phyloP scores from a whole-genome alignment of 2,329 filamentous ascomycete species.

The Cercospora sp. region DNA sequence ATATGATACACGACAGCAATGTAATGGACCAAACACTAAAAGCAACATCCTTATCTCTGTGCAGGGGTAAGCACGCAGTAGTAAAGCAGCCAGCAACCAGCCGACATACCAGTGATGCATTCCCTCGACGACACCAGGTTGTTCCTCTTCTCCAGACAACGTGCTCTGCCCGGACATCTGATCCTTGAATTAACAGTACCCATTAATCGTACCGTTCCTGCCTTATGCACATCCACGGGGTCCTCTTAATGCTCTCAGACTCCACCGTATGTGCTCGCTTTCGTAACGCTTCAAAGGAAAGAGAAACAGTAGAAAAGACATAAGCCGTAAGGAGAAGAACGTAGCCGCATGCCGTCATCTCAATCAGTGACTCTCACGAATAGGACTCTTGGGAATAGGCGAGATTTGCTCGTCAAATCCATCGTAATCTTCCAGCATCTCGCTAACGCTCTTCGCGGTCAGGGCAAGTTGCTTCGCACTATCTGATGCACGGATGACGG shows the following conservation, averaged over 20 bases:
- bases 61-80: background rate
- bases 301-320: background rate
- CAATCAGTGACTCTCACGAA: background rate
- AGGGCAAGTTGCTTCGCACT: background rate
- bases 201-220: background rate
- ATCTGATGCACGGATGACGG: slow-evolving; percentile 17
- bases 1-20: background rate
- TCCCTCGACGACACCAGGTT: background rate
- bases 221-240: background rate
- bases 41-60: background rate
- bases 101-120: background rate
- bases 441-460: background rate
- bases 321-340: background rate
- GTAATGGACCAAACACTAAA: background rate
- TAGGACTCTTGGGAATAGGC: background rate
- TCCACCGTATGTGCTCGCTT: background rate
- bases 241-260: background rate
- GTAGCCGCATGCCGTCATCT: background rate
- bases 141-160: background rate
- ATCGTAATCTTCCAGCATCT: background rate
- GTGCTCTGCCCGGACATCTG: background rate
- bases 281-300: background rate
- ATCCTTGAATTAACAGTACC: background rate
- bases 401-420: background rate
- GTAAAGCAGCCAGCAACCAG: background rate